Percentiles rank a stretch among this genome's conserved stretches.
phyloP scores from a whole-genome alignment of 345 rosid genomes.

The Dipteronia sinensis region DNA sequence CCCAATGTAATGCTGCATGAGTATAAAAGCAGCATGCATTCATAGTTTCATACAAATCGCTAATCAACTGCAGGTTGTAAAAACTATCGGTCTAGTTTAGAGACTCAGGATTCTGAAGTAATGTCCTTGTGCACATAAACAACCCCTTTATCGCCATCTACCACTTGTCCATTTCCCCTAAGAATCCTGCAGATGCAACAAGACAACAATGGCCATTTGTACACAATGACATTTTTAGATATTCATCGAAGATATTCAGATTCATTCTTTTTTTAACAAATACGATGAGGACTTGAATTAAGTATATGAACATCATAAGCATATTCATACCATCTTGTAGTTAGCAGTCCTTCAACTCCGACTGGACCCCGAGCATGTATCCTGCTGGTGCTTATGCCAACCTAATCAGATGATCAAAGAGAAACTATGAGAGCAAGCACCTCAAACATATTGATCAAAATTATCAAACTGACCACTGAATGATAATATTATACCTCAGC shows the following conservation, averaged over 20 bases:
- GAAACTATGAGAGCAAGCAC: background rate
- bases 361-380: conserved; percentile 99
- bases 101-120: conserved; percentile 29
- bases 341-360: conserved; percentile 93
- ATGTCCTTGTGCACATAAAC: conserved; percentile 72
- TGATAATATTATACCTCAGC: conserved; percentile 74
- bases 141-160: conserved; percentile 83
- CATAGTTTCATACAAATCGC: background rate
- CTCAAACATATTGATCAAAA: background rate
- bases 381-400: conserved; percentile 95
- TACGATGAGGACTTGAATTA: background rate
- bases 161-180: conserved; percentile 91
- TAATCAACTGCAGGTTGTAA: background rate
- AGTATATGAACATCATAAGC: background rate
- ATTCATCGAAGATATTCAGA: background rate
- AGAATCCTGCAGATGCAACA: conserved; percentile 67
- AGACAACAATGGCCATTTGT: background rate
- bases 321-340: conserved; percentile 81
- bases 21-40: conserved; percentile 6
- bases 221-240: background rate
- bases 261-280: background rate
- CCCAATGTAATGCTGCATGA: background rate
- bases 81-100: background rate
- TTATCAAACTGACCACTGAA: background rate
- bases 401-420: conserved; percentile 43